phyloP scores from a whole-genome alignment of 169 alveolate genomes.

The Plasmodium sp. region DNA sequence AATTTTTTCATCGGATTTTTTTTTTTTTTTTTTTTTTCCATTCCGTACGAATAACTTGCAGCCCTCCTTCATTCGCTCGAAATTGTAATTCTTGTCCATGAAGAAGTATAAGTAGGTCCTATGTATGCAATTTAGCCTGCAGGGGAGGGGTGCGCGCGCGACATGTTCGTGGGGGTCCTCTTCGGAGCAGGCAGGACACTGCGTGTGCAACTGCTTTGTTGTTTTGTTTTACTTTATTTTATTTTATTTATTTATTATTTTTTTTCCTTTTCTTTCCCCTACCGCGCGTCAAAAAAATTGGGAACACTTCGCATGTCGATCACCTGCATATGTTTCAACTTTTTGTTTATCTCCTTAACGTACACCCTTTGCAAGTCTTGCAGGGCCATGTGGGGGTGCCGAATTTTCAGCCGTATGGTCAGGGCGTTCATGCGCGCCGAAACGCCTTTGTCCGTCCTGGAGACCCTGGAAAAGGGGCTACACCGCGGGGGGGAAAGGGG shows the following conservation, averaged over 20 bases:
- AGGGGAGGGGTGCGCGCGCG: neutral
- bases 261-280: neutral
- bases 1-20: too few relatives aligned
- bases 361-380: constrained; percentile 13
- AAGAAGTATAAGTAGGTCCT: constrained; percentile 68
- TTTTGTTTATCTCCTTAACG: constrained; percentile 51
- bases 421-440: constrained; percentile 72
- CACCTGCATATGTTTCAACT: constrained; percentile 40
- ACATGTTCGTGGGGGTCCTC: neutral
- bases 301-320: constrained; percentile 48
- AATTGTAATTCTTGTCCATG: constrained; percentile 47
- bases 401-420: constrained; percentile 31
- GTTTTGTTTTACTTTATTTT: neutral
- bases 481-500: neutral
- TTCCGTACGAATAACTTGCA: constrained; percentile 19
- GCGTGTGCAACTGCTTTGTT: neutral
- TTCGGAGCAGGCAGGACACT: neutral
- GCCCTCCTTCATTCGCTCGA: constrained; percentile 38
- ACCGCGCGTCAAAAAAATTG: constrained; percentile 74
- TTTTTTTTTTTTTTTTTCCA: neutral
- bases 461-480: constrained; percentile 60
- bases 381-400: constrained; percentile 28
- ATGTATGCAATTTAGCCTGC: constrained; percentile 46
- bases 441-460: constrained; percentile 74
- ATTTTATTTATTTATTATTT: neutral